Conservation (phyloP, 495 filamentous ascomycete species). For the Neurospora tetrasperma region DNA sequence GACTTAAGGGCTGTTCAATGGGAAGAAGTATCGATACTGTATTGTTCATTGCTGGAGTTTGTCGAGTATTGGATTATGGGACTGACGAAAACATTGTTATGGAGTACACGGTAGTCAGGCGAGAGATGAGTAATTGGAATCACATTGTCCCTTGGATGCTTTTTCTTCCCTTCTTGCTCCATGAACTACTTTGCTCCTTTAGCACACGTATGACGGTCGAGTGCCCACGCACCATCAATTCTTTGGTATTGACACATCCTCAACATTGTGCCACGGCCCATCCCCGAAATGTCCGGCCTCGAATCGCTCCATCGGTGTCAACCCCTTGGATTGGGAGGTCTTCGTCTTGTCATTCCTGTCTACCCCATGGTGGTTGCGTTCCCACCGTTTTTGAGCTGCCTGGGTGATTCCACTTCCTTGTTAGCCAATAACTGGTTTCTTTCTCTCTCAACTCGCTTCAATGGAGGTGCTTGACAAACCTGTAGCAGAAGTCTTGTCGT, state of each 20-base stretch:
- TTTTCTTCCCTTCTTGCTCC: not conserved
- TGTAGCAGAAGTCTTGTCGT: not conserved
- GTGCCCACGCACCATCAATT: not conserved
- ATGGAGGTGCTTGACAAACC: not conserved
- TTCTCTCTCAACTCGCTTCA: not conserved
- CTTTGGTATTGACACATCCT: not conserved
- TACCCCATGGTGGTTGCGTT: not conserved
- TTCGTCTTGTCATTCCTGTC: not conserved
- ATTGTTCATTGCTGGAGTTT: not conserved
- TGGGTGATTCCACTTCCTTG: not conserved
- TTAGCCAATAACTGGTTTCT: not conserved
- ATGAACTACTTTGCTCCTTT: not conserved
- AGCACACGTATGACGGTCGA: not conserved
- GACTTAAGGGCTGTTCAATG: not conserved
- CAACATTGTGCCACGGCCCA: not conserved
- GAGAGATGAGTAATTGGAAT: not conserved
- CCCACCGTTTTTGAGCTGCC: not conserved
- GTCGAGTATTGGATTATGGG: not conserved
- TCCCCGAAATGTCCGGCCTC: not conserved
- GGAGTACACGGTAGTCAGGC: not conserved
- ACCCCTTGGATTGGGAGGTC: not conserved
- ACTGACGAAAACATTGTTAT: not conserved
- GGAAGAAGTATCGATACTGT: not conserved
- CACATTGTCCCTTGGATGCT: not conserved
- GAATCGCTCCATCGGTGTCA: not conserved